phyloP scores from a whole-genome alignment of 2,329 filamentous ascomycete genomes.

The Botryotinia calthae region DNA sequence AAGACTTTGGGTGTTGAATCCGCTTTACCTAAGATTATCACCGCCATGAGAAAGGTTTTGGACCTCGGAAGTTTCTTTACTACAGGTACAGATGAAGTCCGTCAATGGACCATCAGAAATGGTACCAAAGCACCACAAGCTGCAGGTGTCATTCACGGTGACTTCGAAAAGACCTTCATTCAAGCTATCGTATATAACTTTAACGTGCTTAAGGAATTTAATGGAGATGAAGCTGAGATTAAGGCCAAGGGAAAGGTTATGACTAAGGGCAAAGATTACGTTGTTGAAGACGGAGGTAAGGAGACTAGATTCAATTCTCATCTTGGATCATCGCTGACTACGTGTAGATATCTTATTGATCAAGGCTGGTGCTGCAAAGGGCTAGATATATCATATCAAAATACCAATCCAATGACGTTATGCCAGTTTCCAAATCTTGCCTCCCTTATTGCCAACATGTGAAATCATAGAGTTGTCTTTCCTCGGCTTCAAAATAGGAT shows the following conservation, averaged over 20 bases:
- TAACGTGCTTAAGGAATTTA: conserved; percentile 69
- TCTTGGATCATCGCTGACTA: neutral
- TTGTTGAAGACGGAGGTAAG: conserved; percentile 71
- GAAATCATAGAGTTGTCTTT: neutral
- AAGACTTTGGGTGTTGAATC: conserved; percentile 86
- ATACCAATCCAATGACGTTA: conserved; percentile 17
- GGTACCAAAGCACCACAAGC: conserved; percentile 97
- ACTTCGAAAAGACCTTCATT: conserved; percentile 99
- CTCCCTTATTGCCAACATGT: neutral
- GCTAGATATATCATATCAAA: conserved; percentile 29
- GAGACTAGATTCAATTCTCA: conserved; percentile 40
- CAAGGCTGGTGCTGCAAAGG: conserved; percentile 38
- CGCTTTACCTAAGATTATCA: conserved; percentile 84
- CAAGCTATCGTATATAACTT: conserved; percentile 95
- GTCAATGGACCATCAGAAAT: conserved; percentile 96
- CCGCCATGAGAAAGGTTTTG: conserved; percentile 88
- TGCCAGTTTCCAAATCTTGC: neutral
- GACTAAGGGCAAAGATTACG: conserved; percentile 98
- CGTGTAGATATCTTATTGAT: conserved; percentile 33
- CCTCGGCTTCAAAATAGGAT: neutral
- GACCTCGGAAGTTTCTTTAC: conserved; percentile 97
- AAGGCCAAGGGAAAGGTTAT: conserved; percentile 95
- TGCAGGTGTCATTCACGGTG: conserved; percentile 95
- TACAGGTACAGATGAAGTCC: conserved; percentile 88
- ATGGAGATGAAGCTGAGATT: conserved; percentile 79